Base-by-base conservation (phyloP, 148 eudicot species). In the Vaccinium corymbosum region DNA sequence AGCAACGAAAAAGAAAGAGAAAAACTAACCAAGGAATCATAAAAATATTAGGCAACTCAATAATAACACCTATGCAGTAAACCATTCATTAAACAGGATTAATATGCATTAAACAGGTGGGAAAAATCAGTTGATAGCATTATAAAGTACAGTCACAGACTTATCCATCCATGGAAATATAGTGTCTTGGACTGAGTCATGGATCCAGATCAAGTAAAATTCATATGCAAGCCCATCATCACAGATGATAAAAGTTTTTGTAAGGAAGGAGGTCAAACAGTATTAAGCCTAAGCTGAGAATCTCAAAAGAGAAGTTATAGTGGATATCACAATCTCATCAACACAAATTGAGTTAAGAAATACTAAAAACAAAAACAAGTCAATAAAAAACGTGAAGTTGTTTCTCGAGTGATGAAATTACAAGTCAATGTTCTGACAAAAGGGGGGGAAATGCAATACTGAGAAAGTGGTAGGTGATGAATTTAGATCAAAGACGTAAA, bases 181-280 rank as follows among this genome's bases (percentile, higher is more conserved):
- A 78, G 62, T 16, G 56, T 19, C 56, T 25, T 14, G 1, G n/a
- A 52, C 32, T 14, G 20, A 15, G 62, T 52, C 42, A 52, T 13
- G 32, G 22, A 49, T 76, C 55, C 53, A 20, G 56, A 76, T 48
- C 79, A 76, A n/a, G 25, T 20, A 78, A 52, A 64, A 78, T 78
- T 78, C 61, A 78, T 27, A 16, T 49, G 32, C 56, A 76, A 76
- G 49, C 32, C 5, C 12, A 27, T 64, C 72, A 66, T 66, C 72
- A 35, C 72, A 25, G 15, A 27, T 66, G 70, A n/a, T 62, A 62
- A 14, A 62, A 11, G 32, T 7, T 62, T 8, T 8, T 62, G 3
- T 13, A 64, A 7, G 66, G 66, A 11, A 11, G 27, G 70, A 20
- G 7, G 70, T 62, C 70, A 22, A 22, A 62, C 13, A 8, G 70